Evolutionary conservation across 371 early-diverging fungal genomes (phyloP), one percentile per base, ranked within the genome.

Genomic region (Mucor irregularis): DNA sequence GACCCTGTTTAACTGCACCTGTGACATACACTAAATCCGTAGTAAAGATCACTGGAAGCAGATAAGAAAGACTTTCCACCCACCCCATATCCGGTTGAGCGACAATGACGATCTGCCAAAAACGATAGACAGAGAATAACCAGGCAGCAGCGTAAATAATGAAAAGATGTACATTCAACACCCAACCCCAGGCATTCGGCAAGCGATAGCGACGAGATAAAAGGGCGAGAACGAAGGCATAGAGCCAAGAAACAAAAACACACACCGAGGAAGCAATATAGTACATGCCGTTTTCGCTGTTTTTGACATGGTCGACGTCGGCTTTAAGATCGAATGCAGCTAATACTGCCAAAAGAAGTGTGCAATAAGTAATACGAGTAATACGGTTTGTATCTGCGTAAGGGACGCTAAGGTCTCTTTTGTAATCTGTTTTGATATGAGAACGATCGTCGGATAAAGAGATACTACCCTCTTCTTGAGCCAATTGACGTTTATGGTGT

Each of bases 101-200:
- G 2, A 34, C 13, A 4, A 33, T 6, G 2, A 53, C 28, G 4
- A 21, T 19, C 16, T 39, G 60, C 31, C 46, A 37, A 5, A 53
- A 46, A 17, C 17, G 40, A 28, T 37, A 48, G 19, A 48, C 5
- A 24, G 57, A 25, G 3, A 48, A 42, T 5, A 33, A 2, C 26
- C 50, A 44, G 5, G 35, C 30, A 0, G 19, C 44, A 17, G 31
- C 24, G 31, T 50, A 67, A 4, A 67, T 1, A 13, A 53, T 16
- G 19, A 24, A 58, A 1, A 71, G 46, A 48, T 71, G 71, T 4
- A 61, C 49, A 24, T 71, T 66, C 25, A 66, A 25, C 3, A 58
- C 25, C 58, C 62, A 61, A 4, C 69, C 69, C 62, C 61, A 64
- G 8, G 13, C 28, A 19, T 55, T 58, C 9, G 69, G 66, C n/a